Evolutionary conservation across 1,139 yeast genomes (phyloP), one percentile per base, ranked within the genome.

Genomic region (Ogataea hybrid): DNA sequence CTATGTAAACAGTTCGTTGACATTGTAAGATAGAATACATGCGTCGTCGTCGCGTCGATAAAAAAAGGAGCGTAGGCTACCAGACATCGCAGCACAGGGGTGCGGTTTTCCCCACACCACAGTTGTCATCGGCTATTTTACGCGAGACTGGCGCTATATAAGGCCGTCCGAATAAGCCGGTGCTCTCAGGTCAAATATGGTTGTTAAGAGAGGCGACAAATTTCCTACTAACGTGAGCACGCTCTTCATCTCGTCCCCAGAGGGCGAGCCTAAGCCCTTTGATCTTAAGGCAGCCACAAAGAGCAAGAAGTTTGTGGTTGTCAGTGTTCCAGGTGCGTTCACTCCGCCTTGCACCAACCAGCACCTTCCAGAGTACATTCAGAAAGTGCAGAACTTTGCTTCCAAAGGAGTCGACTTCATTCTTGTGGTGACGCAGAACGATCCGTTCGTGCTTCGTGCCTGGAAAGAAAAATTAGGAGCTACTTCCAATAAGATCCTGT

Each of bases 181-280:
- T 27, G 17, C 14, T 21, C 12, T 8, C 8, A 28, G 6, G 16
- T 30, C 11, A 15, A 40, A 18, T 17, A 49, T 45, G 49, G 47
- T 52, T 14, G 49, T 53, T 28, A 50, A 53, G 29, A 52, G 51
- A 50, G 57, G 57, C 16, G 68, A 67, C 41, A 49, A 51, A 37
- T 72, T 79, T 64, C 84, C 85, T 45, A 63, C 75, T 32, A 73
- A 70, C 51, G 44, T 43, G 18, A 65, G 71, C 50, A 65, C 70
- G 47, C 72, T 81, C 52, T 66, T 68, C 56, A 79, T 79, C 22
- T 68, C 81, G 37, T 83, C 85, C 41, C 54, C 66, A 28, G 65
- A 70, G 44, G 76, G 62, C 30, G 63, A 65, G 37, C 88, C 88
- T 34, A 61, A 65, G 30, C 64, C 66, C 25, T 70, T 73, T 50